A percentile compares a stretch with the other conserved stretches of the same genome.
phyloP scores from a whole-genome alignment of 2,329 filamentous ascomycete species.

The Alternaria postmessia region DNA sequence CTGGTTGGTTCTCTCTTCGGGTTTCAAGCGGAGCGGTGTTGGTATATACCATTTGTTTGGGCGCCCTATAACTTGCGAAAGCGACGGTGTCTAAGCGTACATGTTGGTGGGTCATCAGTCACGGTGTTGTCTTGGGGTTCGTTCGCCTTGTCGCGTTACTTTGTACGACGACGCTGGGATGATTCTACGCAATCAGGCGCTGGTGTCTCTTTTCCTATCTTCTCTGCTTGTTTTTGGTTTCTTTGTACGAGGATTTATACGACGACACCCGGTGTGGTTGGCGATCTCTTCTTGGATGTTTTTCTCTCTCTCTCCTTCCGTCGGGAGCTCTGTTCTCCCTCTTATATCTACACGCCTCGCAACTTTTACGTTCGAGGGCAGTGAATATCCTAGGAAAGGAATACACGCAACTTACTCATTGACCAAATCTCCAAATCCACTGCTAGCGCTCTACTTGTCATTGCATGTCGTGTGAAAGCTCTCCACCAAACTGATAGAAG shows the following conservation, averaged over 20 bases:
- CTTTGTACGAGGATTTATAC: constrained; percentile 47
- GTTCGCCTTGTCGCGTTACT: constrained; percentile 41
- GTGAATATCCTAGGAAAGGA: constrained; percentile 44
- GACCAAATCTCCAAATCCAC: not conserved
- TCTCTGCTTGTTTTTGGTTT: constrained; percentile 26
- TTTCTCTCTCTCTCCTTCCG: constrained; percentile 16
- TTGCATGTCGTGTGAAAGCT: not conserved
- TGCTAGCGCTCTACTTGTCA: not conserved
- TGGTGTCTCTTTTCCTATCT: constrained; percentile 22
- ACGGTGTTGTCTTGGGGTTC: constrained; percentile 23
- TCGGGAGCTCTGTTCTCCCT: constrained; percentile 36
- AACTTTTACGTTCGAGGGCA: constrained; percentile 38
- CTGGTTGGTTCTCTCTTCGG: constrained; percentile 31
- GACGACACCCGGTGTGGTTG: constrained; percentile 18
- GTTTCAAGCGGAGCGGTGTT: constrained; percentile 47
- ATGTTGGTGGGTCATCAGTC: constrained; percentile 30
- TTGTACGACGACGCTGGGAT: constrained; percentile 48
- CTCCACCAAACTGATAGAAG: not conserved
- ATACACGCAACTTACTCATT: constrained; percentile 39
- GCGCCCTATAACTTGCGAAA: constrained; percentile 48
- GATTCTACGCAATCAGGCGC: constrained; percentile 48
- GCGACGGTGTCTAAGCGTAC: constrained; percentile 47
- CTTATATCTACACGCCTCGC: constrained; percentile 46
- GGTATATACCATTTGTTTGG: constrained; percentile 53
- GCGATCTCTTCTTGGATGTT: constrained; percentile 43